These are phyloP conservation scores for Phytopythium vexans DNA, from an alignment of 352 stramenopile species.

Conservation along the genomic window DNA sequence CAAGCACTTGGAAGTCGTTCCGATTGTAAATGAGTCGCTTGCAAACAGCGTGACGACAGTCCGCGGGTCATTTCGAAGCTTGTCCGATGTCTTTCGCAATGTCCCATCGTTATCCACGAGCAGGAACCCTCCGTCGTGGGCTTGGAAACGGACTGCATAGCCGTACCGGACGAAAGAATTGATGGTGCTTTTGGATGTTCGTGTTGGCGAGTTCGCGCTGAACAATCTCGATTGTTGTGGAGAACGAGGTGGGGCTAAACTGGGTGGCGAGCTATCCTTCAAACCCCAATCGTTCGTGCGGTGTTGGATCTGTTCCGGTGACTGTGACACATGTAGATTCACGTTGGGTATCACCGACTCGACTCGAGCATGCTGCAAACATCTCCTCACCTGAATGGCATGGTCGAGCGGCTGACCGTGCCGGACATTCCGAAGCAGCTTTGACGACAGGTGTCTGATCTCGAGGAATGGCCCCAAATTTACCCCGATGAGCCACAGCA, in stretches of 20 bases:
- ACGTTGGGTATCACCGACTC: too few relatives aligned
- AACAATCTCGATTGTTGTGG: too few relatives aligned
- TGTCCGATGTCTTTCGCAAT: constrained; percentile 23
- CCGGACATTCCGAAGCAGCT: constrained; percentile 52
- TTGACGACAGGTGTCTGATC: constrained; percentile 44
- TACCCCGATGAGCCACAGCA: not conserved
- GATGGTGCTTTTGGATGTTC: not conserved
- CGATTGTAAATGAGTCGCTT: constrained; percentile 15
- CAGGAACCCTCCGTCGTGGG: constrained; percentile 34
- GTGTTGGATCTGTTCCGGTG: too few relatives aligned
- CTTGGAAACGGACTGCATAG: constrained; percentile 30
- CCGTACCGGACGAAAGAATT: constrained; percentile 26
- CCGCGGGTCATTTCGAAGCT: constrained; percentile 19
- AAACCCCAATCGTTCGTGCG: too few relatives aligned
- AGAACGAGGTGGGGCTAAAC: too few relatives aligned
- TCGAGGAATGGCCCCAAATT: not conserved
- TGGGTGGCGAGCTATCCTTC: too few relatives aligned
- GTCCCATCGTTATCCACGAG: constrained; percentile 31
- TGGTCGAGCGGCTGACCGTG: constrained; percentile 49
- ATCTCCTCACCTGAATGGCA: constrained; percentile 10
- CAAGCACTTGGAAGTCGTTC: constrained; percentile 17
- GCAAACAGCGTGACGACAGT: constrained; percentile 41
- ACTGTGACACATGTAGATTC: too few relatives aligned
- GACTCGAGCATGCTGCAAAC: too few relatives aligned
- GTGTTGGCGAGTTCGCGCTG: too few relatives aligned